Evolutionary conservation across 2,329 filamentous ascomycete genomes (phyloP).

Genomic region (Paecilomyces variotii): DNA sequence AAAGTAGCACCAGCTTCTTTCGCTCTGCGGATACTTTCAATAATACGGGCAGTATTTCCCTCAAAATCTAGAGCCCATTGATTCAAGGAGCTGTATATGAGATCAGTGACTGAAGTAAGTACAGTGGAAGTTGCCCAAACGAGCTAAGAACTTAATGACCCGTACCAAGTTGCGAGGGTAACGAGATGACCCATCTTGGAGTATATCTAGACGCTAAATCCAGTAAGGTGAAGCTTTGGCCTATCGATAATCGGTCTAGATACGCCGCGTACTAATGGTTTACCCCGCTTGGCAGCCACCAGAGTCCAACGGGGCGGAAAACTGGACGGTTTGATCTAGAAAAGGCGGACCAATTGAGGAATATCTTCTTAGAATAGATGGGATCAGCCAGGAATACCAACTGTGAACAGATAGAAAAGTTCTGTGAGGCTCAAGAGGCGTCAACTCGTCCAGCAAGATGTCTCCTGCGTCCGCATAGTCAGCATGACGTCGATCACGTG

Average conservation of each 20-base stretch:
- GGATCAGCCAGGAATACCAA: too few species aligned
- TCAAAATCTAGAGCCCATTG: slow-evolving; percentile 53
- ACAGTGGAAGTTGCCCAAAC: neutral
- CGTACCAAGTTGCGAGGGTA: slow-evolving; percentile 38
- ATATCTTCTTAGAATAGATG: neutral
- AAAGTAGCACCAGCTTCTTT: slow-evolving; percentile 56
- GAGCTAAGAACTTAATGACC: neutral
- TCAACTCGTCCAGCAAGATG: neutral
- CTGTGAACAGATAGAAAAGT: neutral
- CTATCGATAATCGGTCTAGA: neutral
- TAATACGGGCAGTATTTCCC: slow-evolving; percentile 56
- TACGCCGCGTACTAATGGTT: neutral
- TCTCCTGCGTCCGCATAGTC: neutral
- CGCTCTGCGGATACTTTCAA: slow-evolving; percentile 53
- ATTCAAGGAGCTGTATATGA: slow-evolving; percentile 26
- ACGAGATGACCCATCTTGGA: slow-evolving; percentile 30
- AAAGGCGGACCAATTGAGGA: neutral
- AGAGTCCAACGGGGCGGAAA: neutral
- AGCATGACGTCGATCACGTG: slow-evolving; percentile 17
- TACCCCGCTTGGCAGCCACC: neutral
- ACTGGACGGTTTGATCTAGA: neutral
- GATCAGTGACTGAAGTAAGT: neutral
- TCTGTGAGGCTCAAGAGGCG: neutral
- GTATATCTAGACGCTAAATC: neutral
- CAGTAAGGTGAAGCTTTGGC: neutral